Base-by-base conservation (phyloP, 2,329 filamentous ascomycete species). In the Ophiognomonia clavigignenti-juglandacearum region DNA sequence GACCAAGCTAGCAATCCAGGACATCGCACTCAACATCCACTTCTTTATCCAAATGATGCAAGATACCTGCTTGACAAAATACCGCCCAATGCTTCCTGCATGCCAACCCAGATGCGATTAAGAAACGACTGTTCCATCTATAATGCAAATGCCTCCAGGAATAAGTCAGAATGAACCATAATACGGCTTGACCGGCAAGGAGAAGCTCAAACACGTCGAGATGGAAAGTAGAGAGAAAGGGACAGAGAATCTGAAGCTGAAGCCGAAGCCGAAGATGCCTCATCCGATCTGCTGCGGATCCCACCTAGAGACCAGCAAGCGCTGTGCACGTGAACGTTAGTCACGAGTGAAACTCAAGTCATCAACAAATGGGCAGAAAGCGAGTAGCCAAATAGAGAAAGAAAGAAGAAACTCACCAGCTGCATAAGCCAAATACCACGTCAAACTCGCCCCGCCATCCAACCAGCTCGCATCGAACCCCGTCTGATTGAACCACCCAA, bases 371-470 rank as follows among this genome's bases (percentile, higher is more conserved):
- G 3, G 3, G 7, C 19, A 26, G 9, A 35, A 14, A 10, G 19
- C n/a, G 18, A 31, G 6, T 2, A 3, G 19, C 14, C 6, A 37
- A n/a, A 26, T 14, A 26, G 7, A 9, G 14, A 24, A 27, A 14
- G 23, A 31, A 19, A 23, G 32, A 2, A 26, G 9, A 6, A 43
- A 74, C 74, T 80, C 62, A 82, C 86, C 85, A 55, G 88, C 89
- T 57, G 83, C 74, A 65, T 83, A 88, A 34, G 85, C 83, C 67
- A 95, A 67, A 69, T 91, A 95, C 89, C 89, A 95, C 23, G 88
- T 92, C 65, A 82, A 70, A 59, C 83, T 86, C 3, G 88, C 88
- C 14, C 93, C 92, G 1, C 87, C 88, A 67, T 96, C 88, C 37
- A 93, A 66, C 78, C 80, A 88, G 35, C 66, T 65, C 29, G 76